phyloP scores from a whole-genome alignment of 2,329 filamentous ascomycete genomes.

The Cercospora nicotianae region DNA sequence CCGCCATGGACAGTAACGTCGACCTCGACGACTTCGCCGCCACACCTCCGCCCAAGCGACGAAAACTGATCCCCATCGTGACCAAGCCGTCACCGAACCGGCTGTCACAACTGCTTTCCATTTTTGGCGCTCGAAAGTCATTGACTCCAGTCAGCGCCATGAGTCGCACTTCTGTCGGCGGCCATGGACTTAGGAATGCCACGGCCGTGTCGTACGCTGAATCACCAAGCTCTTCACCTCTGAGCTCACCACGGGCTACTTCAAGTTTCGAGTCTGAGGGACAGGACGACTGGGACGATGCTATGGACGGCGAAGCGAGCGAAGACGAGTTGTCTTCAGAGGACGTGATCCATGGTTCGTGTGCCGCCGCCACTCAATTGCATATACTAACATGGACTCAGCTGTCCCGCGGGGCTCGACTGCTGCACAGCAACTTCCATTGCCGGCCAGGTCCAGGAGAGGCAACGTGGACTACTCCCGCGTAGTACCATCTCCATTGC shows the following conservation, averaged over 20 bases:
- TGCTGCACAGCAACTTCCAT: constrained; percentile 2
- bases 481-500: constrained; percentile 11
- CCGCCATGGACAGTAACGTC: not conserved
- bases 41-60: constrained; percentile 29
- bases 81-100: constrained; percentile 19
- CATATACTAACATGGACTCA: not conserved
- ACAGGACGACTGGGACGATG: constrained; percentile 4
- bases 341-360: constrained; percentile 28
- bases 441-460: constrained; percentile 33
- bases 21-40: not conserved
- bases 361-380: too few species aligned
- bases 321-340: constrained; percentile 30
- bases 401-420: constrained; percentile 19
- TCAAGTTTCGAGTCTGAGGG: constrained; percentile 19
- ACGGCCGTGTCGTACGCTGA: constrained; percentile 29
- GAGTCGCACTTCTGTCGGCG: constrained; percentile 22
- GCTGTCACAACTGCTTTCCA: constrained; percentile 30
- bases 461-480: constrained; percentile 29
- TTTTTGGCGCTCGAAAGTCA: constrained; percentile 33
- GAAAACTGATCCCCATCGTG: constrained; percentile 22
- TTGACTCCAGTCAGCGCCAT: constrained; percentile 32
- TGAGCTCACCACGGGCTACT: constrained; percentile 16
- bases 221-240: constrained; percentile 21
- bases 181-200: constrained; percentile 18
- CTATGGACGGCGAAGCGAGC: constrained; percentile 11